Evolutionary conservation across 2,329 filamentous ascomycete genomes (phyloP).

Genomic region (Fusarium solani-melongenae): DNA sequence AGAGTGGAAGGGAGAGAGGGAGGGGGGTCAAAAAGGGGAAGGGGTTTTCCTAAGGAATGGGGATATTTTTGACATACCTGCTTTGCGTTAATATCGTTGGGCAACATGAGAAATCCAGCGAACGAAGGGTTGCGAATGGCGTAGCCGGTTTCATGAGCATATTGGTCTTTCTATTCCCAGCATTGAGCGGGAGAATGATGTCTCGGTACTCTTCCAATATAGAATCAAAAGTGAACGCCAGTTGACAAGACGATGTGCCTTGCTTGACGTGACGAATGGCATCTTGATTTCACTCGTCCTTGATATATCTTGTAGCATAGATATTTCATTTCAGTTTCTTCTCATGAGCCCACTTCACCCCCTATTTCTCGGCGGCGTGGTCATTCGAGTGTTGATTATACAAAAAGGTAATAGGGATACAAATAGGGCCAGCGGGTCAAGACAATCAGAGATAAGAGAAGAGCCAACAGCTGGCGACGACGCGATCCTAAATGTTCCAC

Average conservation of each 20-base stretch:
- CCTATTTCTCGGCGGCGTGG: neutral
- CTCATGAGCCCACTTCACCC: neutral
- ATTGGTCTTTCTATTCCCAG: slow-evolving; percentile 44
- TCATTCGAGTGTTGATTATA: slow-evolving; percentile 1
- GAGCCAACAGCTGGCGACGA: neutral
- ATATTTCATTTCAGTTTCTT: neutral
- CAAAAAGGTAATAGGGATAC: neutral
- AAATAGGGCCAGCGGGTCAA: slow-evolving; percentile 1
- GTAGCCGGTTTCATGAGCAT: slow-evolving; percentile 51
- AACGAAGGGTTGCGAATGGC: slow-evolving; percentile 50
- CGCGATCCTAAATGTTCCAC: neutral
- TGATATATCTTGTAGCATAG: neutral
- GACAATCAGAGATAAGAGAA: neutral
- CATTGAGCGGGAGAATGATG: slow-evolving; percentile 32
- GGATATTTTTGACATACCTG: slow-evolving; percentile 43
- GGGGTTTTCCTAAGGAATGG: slow-evolving; percentile 27
- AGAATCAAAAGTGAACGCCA: slow-evolving; percentile 36
- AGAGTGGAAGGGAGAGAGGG: slow-evolving; percentile 29
- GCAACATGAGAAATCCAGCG: slow-evolving; percentile 40
- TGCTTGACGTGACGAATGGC: neutral
- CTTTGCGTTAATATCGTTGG: slow-evolving; percentile 50
- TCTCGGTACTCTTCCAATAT: slow-evolving; percentile 29
- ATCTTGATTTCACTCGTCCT: neutral
- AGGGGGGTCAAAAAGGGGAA: slow-evolving; percentile 12
- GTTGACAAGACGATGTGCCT: slow-evolving; percentile 8